phyloP scores from a whole-genome alignment of 805 yeast species.

The Candida railenensis region DNA sequence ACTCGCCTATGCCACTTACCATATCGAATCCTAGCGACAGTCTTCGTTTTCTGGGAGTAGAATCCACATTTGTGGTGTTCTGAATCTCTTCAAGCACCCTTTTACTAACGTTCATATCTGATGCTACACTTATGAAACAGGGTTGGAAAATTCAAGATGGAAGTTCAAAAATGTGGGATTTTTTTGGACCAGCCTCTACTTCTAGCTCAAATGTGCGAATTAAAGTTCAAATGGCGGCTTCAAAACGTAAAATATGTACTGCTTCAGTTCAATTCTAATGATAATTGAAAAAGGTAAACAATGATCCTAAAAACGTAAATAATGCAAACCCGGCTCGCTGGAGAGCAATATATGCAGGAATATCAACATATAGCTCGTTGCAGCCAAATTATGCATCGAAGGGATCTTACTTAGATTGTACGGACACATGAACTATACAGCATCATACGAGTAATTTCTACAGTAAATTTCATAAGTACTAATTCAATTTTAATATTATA shows the following conservation, averaged over 20 bases:
- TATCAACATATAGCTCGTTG: not conserved
- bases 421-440: too few species aligned
- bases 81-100: conserved; percentile 18
- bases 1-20: conserved; percentile 8
- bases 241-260: not conserved
- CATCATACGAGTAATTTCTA: too few species aligned
- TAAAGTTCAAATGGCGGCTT: not conserved
- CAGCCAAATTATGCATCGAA: too few species aligned
- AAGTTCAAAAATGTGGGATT: not conserved
- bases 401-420: too few species aligned
- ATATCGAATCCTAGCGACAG: conserved; percentile 19
- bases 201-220: not conserved
- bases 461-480: too few species aligned
- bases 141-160: not conserved
- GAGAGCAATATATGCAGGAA: not conserved
- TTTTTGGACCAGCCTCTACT: not conserved
- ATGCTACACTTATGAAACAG: not conserved
- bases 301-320: too few species aligned
- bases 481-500: too few species aligned
- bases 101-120: conserved; percentile 12
- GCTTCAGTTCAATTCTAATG: not conserved
- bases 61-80: conserved; percentile 5
- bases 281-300: not conserved
- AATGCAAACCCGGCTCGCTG: too few species aligned
- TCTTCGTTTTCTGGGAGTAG: conserved; percentile 8